A percentile compares a stretch with the other conserved stretches of the same genome.
phyloP scores from a whole-genome alignment of 768 basidiomycete species.

The Coprinellus aureogranulatus region DNA sequence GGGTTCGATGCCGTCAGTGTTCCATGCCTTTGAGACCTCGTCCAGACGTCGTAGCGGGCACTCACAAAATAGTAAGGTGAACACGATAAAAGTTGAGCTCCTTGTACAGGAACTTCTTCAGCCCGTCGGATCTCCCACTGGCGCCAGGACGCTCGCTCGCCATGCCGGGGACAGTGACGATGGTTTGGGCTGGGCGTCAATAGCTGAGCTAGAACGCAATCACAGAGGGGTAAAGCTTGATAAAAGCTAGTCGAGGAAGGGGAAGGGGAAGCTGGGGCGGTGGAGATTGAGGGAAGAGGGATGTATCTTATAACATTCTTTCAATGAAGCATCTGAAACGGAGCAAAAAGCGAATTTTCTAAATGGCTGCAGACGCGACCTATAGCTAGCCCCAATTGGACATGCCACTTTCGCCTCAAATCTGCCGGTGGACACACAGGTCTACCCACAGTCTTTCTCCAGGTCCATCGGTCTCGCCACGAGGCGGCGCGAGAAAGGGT shows the following conservation, averaged over 20 bases:
- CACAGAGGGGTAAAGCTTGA: not conserved
- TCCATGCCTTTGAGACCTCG: not conserved
- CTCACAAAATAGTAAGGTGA: constrained; percentile 63
- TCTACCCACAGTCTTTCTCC: no score
- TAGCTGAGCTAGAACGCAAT: not conserved
- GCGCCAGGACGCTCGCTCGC: not conserved
- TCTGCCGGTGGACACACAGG: no score
- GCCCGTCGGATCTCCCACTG: not conserved
- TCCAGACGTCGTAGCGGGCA: constrained; percentile 7
- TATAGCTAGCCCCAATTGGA: no score
- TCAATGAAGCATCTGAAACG: constrained; percentile 7
- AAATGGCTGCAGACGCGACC: not conserved
- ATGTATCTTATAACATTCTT: constrained; percentile 1
- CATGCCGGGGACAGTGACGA: constrained; percentile 1
- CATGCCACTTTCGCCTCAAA: no score
- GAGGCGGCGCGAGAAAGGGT: no score
- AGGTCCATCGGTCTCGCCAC: no score
- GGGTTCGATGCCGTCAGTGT: constrained; percentile 7
- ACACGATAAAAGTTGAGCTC: constrained; percentile 69
- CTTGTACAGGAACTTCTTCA: constrained; percentile 34
- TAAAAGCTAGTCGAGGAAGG: not conserved
- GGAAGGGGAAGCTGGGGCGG: not conserved
- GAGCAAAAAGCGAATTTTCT: constrained; percentile 1
- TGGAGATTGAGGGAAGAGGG: not conserved
- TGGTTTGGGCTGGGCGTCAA: no score